Evolutionary conservation across 2,329 filamentous ascomycete genomes (phyloP), one percentile per base, ranked within the genome.

Genomic region (Didymella glomerata): DNA sequence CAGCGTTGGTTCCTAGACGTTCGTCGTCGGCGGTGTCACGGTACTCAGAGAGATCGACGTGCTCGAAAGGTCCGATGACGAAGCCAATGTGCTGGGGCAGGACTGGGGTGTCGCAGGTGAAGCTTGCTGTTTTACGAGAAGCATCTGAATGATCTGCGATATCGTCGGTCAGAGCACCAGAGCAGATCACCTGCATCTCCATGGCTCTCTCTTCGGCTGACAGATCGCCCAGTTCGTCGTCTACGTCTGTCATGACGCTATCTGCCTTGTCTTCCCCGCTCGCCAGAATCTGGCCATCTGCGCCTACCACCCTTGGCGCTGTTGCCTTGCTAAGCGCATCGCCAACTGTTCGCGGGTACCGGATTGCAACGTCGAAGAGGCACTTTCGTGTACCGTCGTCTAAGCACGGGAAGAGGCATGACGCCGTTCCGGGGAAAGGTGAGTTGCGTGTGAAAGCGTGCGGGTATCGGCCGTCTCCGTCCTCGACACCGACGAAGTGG

Each of bases 71-170:
- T 0, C 96, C 95, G 55, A 98, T 86, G 2, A 93, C 91, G 76
- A 99, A 97, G 4, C 93, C 94, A 64, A 99, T 88, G 74, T 98
- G 94, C 62, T 93, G 90, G 1, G 94, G 90, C 1, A 93, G 88
- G 9, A 95, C 87, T 49, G 87, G 60, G 86, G 85, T 65, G 53
- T 69, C 69, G 60, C 91, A 89, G 54, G 88, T 87, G 73, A 98
- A 99, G 0, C 90, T 91, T 73, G 95, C 91, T 2, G 92, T 93
- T 78, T 96, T 97, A 74, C 92, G 93, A 24, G 86, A 88, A 53
- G 91, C 84, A 68, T 98, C 91, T 25, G 85, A 84, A 13, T 89
- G 86, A 68, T 97, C 91, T 30, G 89, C 82, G 40, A 89, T 85
- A 72, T 98, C 94, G 74, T 96, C 92, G 28, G 90, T 90, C 64